Evolutionary conservation across 768 basidiomycete genomes (phyloP).

Genomic region (Lactarius psammicola): DNA sequence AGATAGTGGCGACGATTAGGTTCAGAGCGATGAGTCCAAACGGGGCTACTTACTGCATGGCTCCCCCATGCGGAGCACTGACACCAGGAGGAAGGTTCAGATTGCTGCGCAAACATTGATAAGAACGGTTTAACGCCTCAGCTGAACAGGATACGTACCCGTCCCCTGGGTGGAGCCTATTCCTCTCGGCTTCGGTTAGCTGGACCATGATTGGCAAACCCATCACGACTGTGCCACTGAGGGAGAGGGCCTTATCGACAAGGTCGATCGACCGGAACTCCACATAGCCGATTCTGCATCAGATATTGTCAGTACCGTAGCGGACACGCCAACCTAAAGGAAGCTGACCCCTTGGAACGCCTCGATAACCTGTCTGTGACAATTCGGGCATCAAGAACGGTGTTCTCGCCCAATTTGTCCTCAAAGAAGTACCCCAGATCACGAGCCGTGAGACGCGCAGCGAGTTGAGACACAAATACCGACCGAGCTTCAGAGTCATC

Average conservation of each 20-base stretch:
- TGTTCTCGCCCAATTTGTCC: slow-evolving; percentile 89
- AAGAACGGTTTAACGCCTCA: slow-evolving; percentile 20
- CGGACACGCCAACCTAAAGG: not conserved
- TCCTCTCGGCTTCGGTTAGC: slow-evolving; percentile 95
- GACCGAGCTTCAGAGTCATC: slow-evolving; percentile 98
- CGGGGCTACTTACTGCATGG: slow-evolving; percentile 70
- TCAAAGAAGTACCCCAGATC: slow-evolving; percentile 99
- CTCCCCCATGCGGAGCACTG: slow-evolving; percentile 61
- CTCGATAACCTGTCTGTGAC: slow-evolving; percentile 94
- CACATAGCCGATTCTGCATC: slow-evolving; percentile 84
- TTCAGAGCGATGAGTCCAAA: slow-evolving; percentile 30
- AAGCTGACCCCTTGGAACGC: slow-evolving; percentile 91
- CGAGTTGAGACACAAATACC: slow-evolving; percentile 97
- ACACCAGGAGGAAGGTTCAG: slow-evolving; percentile 84
- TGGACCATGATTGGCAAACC: slow-evolving; percentile 97
- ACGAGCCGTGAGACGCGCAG: slow-evolving; percentile 92
- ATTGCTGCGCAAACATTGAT: slow-evolving; percentile 46
- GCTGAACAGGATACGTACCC: slow-evolving; percentile 50
- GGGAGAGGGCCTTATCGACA: slow-evolving; percentile 85
- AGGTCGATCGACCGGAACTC: slow-evolving; percentile 90
- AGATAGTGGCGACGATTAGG: slow-evolving; percentile 22
- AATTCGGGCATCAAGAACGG: slow-evolving; percentile 93
- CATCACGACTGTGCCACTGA: slow-evolving; percentile 96
- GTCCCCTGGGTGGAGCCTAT: slow-evolving; percentile 83
- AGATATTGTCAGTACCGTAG: not conserved